Evolutionary conservation across 306 rosid genomes (phyloP).

Genomic region (Morella rubra): DNA sequence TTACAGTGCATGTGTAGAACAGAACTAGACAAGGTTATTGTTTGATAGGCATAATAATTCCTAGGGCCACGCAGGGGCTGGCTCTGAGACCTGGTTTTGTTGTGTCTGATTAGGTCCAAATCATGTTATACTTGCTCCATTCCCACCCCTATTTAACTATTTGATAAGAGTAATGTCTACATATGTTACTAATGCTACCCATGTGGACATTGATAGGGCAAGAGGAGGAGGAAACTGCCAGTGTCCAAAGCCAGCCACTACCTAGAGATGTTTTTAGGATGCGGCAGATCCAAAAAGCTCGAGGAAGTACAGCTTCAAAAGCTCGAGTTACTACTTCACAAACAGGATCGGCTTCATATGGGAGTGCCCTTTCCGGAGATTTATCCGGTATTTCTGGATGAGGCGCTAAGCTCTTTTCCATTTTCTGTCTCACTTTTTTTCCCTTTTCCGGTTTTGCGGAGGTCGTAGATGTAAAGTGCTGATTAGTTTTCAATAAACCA

Average conservation of each 20-base stretch:
- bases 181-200: neutral
- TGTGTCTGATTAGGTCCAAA: neutral
- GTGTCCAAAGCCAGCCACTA: slow-evolving; percentile 84
- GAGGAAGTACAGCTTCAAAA: slow-evolving; percentile 9
- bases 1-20: neutral
- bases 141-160: neutral
- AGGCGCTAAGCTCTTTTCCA: slow-evolving; percentile 1
- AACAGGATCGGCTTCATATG: slow-evolving; percentile 89
- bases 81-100: neutral
- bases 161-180: neutral
- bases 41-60: neutral
- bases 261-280: slow-evolving; percentile 89
- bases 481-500: neutral
- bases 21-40: neutral
- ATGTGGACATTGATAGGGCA: slow-evolving; percentile 42
- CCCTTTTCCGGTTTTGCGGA: neutral
- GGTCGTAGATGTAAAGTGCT: neutral
- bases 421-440: too few relatives aligned
- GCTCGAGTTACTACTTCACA: slow-evolving; percentile 57
- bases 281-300: slow-evolving; percentile 81
- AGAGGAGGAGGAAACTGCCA: slow-evolving; percentile 74
- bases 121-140: neutral
- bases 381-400: slow-evolving; percentile 87
- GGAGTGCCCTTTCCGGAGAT: slow-evolving; percentile 92
- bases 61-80: neutral